Conservation (phyloP, 371 early-diverging fungal genomes). For the Haplosporangium sp. region DNA sequence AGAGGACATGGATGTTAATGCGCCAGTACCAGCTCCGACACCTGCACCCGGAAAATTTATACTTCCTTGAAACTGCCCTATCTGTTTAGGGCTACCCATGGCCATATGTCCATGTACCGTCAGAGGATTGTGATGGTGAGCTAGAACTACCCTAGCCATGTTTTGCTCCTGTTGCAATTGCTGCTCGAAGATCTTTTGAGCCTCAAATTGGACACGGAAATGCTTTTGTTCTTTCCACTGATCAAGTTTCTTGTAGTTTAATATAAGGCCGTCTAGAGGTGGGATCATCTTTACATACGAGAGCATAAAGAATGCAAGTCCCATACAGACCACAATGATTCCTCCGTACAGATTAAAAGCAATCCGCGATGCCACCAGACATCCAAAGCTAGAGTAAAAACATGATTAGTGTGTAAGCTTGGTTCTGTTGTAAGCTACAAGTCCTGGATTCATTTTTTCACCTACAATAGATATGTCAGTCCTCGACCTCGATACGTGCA, state of each 20-base stretch:
- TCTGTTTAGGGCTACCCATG: constrained; percentile 32
- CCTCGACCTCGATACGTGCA: constrained; percentile 54
- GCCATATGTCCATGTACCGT: constrained; percentile 31
- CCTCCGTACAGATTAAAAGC: constrained; percentile 54
- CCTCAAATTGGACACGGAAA: constrained; percentile 48
- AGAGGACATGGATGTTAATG: constrained; percentile 23
- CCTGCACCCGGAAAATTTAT: constrained; percentile 8
- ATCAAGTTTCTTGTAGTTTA: constrained; percentile 45
- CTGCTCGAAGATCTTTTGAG: constrained; percentile 50
- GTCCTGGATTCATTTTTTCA: background rate
- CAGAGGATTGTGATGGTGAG: constrained; percentile 29
- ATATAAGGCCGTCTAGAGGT: constrained; percentile 42
- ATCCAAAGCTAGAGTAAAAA: constrained; percentile 37
- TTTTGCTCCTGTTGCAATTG: constrained; percentile 53
- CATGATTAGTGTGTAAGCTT: background rate
- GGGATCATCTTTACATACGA: constrained; percentile 50
- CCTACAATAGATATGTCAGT: constrained; percentile 51
- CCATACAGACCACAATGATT: constrained; percentile 54
- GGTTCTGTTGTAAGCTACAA: background rate
- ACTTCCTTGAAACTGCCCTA: constrained; percentile 22
- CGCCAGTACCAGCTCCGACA: constrained; percentile 8
- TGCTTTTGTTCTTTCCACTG: constrained; percentile 53
- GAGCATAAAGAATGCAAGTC: constrained; percentile 45
- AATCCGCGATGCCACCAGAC: constrained; percentile 40
- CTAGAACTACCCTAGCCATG: constrained; percentile 22